These are phyloP conservation scores for Aspergillus sp. DNA, from an alignment of 2,329 filamentous ascomycete genomes.

Conservation along the genomic window DNA sequence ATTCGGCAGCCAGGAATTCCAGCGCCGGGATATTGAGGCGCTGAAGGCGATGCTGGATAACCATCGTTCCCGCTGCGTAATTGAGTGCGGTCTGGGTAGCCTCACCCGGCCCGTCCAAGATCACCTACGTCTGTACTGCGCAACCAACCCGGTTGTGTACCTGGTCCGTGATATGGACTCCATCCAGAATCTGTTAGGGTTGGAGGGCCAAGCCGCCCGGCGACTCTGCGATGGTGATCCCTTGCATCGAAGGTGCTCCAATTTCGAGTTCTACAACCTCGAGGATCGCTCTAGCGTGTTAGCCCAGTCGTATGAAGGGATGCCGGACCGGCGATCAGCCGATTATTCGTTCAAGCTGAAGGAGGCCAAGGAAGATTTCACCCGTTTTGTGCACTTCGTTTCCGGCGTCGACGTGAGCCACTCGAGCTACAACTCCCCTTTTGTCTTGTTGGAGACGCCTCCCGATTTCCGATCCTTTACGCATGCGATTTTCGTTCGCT, in stretches of 20 bases:
- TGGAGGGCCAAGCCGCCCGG: constrained; percentile 35
- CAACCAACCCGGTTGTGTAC: constrained; percentile 33
- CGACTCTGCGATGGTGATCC: constrained; percentile 37
- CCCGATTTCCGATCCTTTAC: constrained; percentile 47
- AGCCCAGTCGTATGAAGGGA: constrained; percentile 20
- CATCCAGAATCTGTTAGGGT: constrained; percentile 33
- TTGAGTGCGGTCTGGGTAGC: constrained; percentile 36
- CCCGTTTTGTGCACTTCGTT: constrained; percentile 49
- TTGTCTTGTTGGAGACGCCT: constrained; percentile 50
- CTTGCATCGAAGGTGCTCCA: constrained; percentile 39
- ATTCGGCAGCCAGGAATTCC: constrained; percentile 34
- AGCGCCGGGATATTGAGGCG: constrained; percentile 33
- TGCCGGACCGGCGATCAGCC: constrained; percentile 36
- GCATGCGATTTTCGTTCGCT: constrained; percentile 31
- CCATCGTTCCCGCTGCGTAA: constrained; percentile 33
- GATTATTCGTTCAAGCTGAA: constrained; percentile 42
- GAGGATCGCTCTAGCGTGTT: constrained; percentile 32
- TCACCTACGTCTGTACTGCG: constrained; percentile 28
- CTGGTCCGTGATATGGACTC: constrained; percentile 32
- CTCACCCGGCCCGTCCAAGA: constrained; percentile 35
- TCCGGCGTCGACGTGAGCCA: constrained; percentile 45
- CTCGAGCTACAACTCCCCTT: constrained; percentile 50
- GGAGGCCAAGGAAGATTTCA: constrained; percentile 52
- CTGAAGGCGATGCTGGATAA: constrained; percentile 37
- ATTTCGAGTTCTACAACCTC: constrained; percentile 40